Evolutionary conservation across 148 eudicot genomes (phyloP), one percentile per base, ranked within the genome.

Genomic region (Amaranthus palmeri): DNA sequence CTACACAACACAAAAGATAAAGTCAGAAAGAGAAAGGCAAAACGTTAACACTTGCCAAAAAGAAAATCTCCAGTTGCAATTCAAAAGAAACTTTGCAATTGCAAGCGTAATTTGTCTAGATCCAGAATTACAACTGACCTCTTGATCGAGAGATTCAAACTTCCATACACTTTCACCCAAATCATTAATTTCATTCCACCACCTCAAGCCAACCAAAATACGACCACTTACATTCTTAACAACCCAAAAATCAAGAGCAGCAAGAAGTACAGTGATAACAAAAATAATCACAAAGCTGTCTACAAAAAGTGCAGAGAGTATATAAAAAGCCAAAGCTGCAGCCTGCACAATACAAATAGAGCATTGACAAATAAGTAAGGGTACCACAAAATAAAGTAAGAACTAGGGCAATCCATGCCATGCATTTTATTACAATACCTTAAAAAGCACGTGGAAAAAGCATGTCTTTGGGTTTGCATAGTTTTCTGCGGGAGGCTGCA

Each of bases 141-240:
- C 97, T 75, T 90, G 93, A 75, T 95, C 97, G 78, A 95, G 98
- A 81, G 97, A 91, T 84, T 95, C 97, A 83, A 87, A 95, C 72
- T 86, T 91, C 98, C 98, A 95, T 62, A 95, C 86, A 72, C 97
- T 91, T 76, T 91, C 97, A 75, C 97, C 97, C 63, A 86, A 77
- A 25, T 91, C 93, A 74, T 95, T 74, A 56, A 91, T 91, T 83
- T 95, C 98, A 89, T 95, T 95, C 98, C 97, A 95, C 97, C 98
- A 95, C 81, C 97, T 88, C 71, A 95, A 86, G 70, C 97, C 98
- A 62, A 95, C 98, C 72, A 95, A 82, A 71, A 95, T 89, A 25
- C 98, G 90, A 10, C 98, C 98, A 86, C 97, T 95, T 15, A 95
- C 97, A 83, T 95, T 95, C 88, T 95, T 95, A 77, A 95, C 97